These are phyloP conservation scores for Adenanthera pavonina DNA, from an alignment of 306 rosid genomes.

Conservation along the genomic window DNA sequence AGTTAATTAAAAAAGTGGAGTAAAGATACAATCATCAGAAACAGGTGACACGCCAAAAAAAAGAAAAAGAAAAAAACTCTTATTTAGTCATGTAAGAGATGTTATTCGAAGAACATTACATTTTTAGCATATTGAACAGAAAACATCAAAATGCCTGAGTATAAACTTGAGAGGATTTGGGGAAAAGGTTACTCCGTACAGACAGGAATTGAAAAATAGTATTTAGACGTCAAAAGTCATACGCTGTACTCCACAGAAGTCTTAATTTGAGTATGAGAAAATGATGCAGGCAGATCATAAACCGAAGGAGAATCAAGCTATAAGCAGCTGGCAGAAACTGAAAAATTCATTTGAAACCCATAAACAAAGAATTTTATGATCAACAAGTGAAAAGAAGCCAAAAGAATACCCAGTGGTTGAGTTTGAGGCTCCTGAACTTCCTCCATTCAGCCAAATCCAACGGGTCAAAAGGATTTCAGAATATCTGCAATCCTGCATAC, in stretches of 20 bases:
- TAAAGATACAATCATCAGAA: neutral
- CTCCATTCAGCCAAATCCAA: constrained; percentile 50
- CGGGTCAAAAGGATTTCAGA: neutral
- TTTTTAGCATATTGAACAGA: neutral
- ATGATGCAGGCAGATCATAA: neutral
- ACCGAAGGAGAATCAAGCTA: neutral
- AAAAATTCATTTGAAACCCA: neutral
- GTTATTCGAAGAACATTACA: neutral
- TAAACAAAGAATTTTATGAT: neutral
- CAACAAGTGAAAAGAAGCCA: neutral
- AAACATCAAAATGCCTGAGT: neutral
- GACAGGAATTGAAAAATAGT: neutral
- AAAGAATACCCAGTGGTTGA: constrained; percentile 44
- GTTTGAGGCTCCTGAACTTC: constrained; percentile 58
- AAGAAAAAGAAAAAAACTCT: neutral
- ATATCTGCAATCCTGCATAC: neutral
- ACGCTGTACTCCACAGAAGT: neutral
- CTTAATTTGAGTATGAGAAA: neutral
- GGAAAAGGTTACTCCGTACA: neutral
- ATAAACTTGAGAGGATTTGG: neutral
- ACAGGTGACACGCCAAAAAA: neutral
- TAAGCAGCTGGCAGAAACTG: neutral
- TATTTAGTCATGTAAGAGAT: neutral
- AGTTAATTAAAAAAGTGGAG: neutral
- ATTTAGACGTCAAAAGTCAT: neutral